Evolutionary conservation across 306 rosid species (phyloP).

Genomic region (Senna siamea): DNA sequence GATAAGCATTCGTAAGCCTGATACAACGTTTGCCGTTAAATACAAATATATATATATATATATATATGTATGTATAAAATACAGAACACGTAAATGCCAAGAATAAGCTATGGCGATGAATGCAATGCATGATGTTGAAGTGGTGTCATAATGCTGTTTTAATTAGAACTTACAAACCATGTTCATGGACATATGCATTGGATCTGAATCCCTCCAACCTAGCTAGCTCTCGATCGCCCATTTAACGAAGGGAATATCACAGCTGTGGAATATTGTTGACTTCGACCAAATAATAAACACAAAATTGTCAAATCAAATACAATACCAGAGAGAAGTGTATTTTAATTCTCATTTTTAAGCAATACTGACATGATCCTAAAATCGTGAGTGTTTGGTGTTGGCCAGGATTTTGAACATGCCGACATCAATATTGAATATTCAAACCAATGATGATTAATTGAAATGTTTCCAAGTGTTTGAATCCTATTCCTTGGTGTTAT

Average conservation of each 20-base stretch:
- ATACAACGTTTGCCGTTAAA: too few relatives aligned
- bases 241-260: slow-evolving; percentile 33
- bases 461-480: too few relatives aligned
- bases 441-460: too few relatives aligned
- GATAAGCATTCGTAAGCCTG: too few relatives aligned
- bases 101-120: not conserved
- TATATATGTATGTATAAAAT: too few relatives aligned
- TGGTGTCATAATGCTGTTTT: not conserved
- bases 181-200: slow-evolving; percentile 4
- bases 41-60: too few relatives aligned
- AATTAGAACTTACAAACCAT: not conserved
- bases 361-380: too few relatives aligned
- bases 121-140: slow-evolving; percentile 1
- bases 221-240: not conserved
- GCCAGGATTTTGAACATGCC: too few relatives aligned
- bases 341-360: not conserved
- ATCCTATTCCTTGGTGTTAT: too few relatives aligned
- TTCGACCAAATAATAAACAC: slow-evolving; percentile 8
- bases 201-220: not conserved
- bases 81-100: too few relatives aligned
- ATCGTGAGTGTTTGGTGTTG: too few relatives aligned
- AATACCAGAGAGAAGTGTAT: not conserved
- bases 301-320: not conserved
- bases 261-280: slow-evolving; percentile 37
- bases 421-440: too few relatives aligned